These are phyloP conservation scores for Beauveria pseudobassiana DNA, from an alignment of 2,329 filamentous ascomycete species.

Conservation along the genomic window DNA sequence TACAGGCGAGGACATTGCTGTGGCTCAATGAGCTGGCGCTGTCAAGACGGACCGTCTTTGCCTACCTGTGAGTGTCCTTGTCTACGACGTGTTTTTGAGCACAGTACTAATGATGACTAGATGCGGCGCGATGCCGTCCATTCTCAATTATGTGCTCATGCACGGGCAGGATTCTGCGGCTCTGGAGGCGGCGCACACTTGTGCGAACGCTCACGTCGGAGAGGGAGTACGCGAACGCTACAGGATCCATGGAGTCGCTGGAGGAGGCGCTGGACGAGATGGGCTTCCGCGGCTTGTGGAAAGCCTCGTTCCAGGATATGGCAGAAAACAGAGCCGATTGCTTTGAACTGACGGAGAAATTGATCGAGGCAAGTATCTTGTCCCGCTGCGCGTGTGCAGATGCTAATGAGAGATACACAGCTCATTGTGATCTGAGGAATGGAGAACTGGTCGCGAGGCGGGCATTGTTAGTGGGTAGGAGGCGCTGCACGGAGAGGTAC, in stretches of 20 bases:
- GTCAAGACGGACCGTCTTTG: conserved; percentile 47
- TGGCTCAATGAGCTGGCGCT: conserved; percentile 54
- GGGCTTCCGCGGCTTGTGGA: conserved; percentile 58
- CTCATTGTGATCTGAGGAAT: conserved; percentile 11
- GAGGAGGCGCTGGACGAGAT: conserved; percentile 49
- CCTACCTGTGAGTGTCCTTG: conserved; percentile 40
- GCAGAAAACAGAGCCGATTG: conserved; percentile 43
- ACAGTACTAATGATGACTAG: conserved; percentile 20
- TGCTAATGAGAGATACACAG: neutral
- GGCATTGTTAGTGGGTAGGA: neutral
- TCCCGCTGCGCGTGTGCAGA: neutral
- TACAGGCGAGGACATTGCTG: conserved; percentile 50
- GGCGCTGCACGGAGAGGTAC: neutral
- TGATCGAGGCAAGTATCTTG: conserved; percentile 48
- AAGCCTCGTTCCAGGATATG: conserved; percentile 44
- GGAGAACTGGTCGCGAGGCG: neutral
- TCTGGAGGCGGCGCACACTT: conserved; percentile 53
- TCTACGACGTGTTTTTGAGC: neutral
- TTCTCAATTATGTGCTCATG: conserved; percentile 55
- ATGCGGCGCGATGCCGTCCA: conserved; percentile 46
- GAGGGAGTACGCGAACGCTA: conserved; percentile 39
- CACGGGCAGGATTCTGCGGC: conserved; percentile 55
- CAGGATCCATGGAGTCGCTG: conserved; percentile 41
- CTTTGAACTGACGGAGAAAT: conserved; percentile 48
- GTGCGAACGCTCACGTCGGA: conserved; percentile 52